Evolutionary conservation across 495 filamentous ascomycete species (phyloP).

Genomic region (Clavariopsis aquatica): DNA sequence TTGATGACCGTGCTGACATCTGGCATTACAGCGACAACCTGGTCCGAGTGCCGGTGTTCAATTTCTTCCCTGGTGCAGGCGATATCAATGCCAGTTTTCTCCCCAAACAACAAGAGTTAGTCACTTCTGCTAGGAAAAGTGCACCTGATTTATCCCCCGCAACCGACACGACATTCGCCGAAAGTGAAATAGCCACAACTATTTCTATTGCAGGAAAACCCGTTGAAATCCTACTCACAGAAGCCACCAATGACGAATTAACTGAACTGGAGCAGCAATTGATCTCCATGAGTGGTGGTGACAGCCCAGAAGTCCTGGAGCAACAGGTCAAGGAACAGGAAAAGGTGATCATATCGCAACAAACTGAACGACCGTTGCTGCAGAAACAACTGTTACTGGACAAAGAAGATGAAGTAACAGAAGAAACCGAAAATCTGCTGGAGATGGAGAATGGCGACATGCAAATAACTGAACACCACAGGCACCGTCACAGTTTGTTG

Average conservation of each 20-base stretch:
- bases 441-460: constrained; percentile 55
- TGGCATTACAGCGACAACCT: constrained; percentile 94
- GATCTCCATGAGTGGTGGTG: constrained; percentile 72
- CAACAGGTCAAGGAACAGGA: constrained; percentile 80
- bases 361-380: constrained; percentile 81
- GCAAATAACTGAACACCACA: constrained; percentile 47
- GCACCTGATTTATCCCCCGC: constrained; percentile 1
- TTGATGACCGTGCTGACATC: constrained; percentile 97
- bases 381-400: constrained; percentile 88
- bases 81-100: constrained; percentile 99
- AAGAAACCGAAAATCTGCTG: constrained; percentile 49
- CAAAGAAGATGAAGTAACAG: constrained; percentile 68
- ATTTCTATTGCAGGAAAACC: constrained; percentile 34
- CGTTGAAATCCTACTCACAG: constrained; percentile 30
- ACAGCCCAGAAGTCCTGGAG: constrained; percentile 68
- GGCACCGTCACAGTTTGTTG: constrained; percentile 73
- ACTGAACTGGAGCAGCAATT: constrained; percentile 69
- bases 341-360: constrained; percentile 81
- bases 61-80: constrained; percentile 97
- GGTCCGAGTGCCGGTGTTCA: constrained; percentile 91
- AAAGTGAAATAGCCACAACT: constrained; percentile 12
- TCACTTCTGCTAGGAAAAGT: constrained; percentile 7
- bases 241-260: constrained; percentile 44
- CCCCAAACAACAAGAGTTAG: constrained; percentile 63
- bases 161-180: constrained; percentile 3